Conservation (phyloP, 2,329 filamentous ascomycete genomes). For the Venturia oleaginea region DNA sequence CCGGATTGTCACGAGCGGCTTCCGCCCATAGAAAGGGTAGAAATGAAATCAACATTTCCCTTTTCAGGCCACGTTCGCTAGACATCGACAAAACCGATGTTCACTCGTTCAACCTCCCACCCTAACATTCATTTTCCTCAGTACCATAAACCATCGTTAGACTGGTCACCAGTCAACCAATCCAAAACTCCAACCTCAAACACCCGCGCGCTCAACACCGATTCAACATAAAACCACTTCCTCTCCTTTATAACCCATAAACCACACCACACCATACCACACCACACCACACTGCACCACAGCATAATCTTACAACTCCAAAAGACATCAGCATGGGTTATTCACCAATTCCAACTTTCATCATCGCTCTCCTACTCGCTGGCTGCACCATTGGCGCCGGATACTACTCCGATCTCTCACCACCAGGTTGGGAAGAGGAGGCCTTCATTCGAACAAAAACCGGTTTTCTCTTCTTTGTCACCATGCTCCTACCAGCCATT, state of each 20-base stretch:
- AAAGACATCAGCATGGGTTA: conserved; percentile 1
- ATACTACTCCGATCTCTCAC: conserved; percentile 1
- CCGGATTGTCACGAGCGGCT: conserved; percentile 1
- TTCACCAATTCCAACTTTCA: background rate
- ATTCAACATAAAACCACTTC: background rate
- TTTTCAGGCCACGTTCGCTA: background rate
- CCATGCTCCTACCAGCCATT: conserved; percentile 6
- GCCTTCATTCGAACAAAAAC: conserved; percentile 5
- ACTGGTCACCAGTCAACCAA: background rate
- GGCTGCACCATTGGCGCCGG: conserved; percentile 1
- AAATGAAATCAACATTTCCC: background rate
- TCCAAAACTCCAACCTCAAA: background rate
- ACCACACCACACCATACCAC: background rate
- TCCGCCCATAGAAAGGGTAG: background rate
- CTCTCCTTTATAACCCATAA: background rate
- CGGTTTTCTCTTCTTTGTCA: conserved; percentile 6
- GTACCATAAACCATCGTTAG: background rate
- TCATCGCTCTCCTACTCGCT: conserved; percentile 4
- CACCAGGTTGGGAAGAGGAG: background rate
- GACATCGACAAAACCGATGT: background rate
- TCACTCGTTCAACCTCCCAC: background rate
- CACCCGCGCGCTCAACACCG: background rate
- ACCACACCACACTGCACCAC: background rate
- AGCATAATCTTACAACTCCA: background rate
- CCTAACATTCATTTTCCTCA: background rate